phyloP scores from a whole-genome alignment of 2,329 filamentous ascomycete genomes.

The Fusarium musae region DNA sequence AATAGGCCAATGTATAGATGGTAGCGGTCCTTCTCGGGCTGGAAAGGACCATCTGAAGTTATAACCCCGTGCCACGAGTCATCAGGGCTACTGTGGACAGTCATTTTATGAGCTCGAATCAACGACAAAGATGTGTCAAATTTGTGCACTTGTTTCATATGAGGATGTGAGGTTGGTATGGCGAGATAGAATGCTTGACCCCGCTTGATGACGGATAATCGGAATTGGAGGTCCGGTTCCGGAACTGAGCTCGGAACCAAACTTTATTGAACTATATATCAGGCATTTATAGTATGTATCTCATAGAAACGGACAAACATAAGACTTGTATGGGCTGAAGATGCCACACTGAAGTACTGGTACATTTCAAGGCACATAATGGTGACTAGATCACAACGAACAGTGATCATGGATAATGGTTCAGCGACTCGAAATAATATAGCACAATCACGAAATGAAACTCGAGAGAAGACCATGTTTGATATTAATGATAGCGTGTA shows the following conservation, averaged over 20 bases:
- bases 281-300: background rate
- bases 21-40: conserved; percentile 68
- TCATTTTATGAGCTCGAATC: background rate
- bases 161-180: background rate
- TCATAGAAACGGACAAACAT: no score
- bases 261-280: background rate
- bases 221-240: background rate
- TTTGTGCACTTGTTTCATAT: background rate
- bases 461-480: background rate
- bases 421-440: background rate
- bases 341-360: background rate
- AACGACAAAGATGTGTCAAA: background rate
- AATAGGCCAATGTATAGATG: conserved; percentile 69
- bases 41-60: conserved; percentile 54
- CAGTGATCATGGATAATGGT: no score
- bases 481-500: background rate
- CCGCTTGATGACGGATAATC: conserved; percentile 2
- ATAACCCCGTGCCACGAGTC: conserved; percentile 44
- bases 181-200: background rate
- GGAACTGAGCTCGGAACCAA: background rate
- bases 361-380: background rate
- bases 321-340: no score
- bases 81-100: conserved; percentile 30
- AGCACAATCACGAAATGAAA: background rate
- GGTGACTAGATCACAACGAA: background rate